phyloP scores from a whole-genome alignment of 768 basidiomycete species.

The Lanmaoa rubissima region DNA sequence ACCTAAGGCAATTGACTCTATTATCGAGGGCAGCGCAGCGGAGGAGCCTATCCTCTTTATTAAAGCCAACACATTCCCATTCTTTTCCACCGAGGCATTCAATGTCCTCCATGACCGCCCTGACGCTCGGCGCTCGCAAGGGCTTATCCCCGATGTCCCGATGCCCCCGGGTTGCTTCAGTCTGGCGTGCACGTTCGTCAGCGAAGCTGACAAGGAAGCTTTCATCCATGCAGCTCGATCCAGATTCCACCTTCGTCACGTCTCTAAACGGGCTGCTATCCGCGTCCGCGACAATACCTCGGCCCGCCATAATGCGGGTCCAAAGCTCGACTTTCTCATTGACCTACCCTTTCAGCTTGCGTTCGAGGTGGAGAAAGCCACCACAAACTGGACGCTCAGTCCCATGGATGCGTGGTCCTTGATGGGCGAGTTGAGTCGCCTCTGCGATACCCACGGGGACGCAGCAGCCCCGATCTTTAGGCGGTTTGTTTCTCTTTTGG shows the following conservation, averaged over 20 bases:
- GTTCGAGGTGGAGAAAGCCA: constrained; percentile 39
- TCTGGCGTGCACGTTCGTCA: constrained; percentile 31
- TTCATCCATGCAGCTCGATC: constrained; percentile 27
- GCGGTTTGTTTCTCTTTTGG: constrained; percentile 17
- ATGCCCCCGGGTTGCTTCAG: constrained; percentile 31
- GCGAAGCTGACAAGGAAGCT: constrained; percentile 23
- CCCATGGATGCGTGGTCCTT: constrained; percentile 22
- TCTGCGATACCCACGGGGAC: constrained; percentile 16
- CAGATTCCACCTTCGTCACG: constrained; percentile 22
- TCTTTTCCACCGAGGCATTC: constrained; percentile 15
- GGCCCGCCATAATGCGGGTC: neutral
- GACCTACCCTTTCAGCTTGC: constrained; percentile 35
- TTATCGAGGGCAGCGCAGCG: constrained; percentile 14
- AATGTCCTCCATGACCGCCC: neutral
- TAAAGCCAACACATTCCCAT: constrained; percentile 33
- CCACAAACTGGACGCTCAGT: constrained; percentile 29
- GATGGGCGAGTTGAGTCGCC: constrained; percentile 13
- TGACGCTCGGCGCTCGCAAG: constrained; percentile 22
- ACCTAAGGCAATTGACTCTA: constrained; percentile 16
- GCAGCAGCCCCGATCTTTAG: constrained; percentile 26
- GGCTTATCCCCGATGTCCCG: constrained; percentile 23
- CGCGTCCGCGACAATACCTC: constrained; percentile 17
- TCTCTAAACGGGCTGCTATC: constrained; percentile 5
- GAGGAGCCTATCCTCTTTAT: constrained; percentile 30
- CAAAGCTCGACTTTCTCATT: constrained; percentile 24